Base-by-base conservation (phyloP, 2,329 filamentous ascomycete genomes). In the Aspergillus jensenii region DNA sequence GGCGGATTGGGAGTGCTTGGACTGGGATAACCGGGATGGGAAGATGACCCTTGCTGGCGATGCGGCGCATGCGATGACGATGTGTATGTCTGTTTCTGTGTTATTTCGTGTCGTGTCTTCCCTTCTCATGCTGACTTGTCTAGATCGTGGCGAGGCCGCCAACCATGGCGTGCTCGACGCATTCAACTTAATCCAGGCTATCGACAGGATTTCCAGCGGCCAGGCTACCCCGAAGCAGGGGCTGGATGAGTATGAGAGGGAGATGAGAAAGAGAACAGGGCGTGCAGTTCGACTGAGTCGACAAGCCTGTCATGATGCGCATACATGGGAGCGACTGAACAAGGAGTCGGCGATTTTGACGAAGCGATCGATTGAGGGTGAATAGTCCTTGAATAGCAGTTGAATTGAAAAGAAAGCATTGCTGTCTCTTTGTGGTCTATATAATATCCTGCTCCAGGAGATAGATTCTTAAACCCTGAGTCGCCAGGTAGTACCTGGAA, bases 241-340 rank as follows among this genome's bases (percentile, higher is more conserved):
- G 0, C 58, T 75, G 12, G 62, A 66, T 9, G 49, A 50, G 3
- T 75, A 69, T 46, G 73, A 74, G 55, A 27, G 17, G 9, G 73
- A 74, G 47, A 71, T 76, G 70, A 60, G 67, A 17, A 47, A 55
- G 9, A 64, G 73, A 2, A 69, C 70, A 1, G 60, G 62, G 53
- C 59, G 62, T 1, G 73, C 73, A 1, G 73, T 76, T 14, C 56
- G 64, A 15, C 55, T 71, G 43, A 73, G 71, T 61, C 63, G 71
- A n/a, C 68, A 71, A 55, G 73, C 72, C 15, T 74, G 71, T 58
- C 49, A 61, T 11, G 73, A 75, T 59, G 73, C 72, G 2, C 72
- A 74, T 61, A 62, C 67, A n/a, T 73, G 67, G 65, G 60, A 61
- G 2, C 53, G 61, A 39, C 39, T 75, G 12, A 63, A 68, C 41